Evolutionary conservation across 2,329 filamentous ascomycete genomes (phyloP), one percentile per base, ranked within the genome.

Genomic region (Verticillium tricorpus): DNA sequence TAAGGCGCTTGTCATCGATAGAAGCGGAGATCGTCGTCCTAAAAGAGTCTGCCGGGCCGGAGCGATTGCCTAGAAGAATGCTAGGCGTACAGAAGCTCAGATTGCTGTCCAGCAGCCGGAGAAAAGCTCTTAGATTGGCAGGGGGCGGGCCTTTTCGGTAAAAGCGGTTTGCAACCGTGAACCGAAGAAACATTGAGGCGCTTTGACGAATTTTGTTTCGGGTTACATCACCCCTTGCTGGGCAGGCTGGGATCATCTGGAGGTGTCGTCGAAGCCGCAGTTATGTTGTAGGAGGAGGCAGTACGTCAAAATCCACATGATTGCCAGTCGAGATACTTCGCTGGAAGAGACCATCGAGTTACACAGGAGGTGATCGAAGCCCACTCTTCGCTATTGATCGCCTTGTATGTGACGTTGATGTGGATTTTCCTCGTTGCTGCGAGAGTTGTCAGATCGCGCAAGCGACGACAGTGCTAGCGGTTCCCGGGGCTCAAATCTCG

Each of bases 21-120:
- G 70, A 69, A 70, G 66, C 68, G 67, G 67, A 68, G 73, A 74
- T 74, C 72, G 68, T 72, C 67, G 67, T 72, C 70, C 68, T 64
- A 73, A 73, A 72, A 71, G 73, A 70, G 70, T 64, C 69, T 74
- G 66, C 68, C 69, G 68, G 68, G 70, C 75, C 76, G 76, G 68
- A 69, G 62, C 19, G 67, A 66, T 65, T 70, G 71, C 68, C 75
- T 75, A 45, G 67, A 78, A 75, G 61, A 57, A 71, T 74, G 62
- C 68, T 76, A 74, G 70, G 67, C 50, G 61, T 12, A 39, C 39
- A 50, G 37, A 57, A 58, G 50, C 37, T 37, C 56, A 62, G 63
- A 58, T 60, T 60, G 60, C 63, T 62, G 40, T 62, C 62, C 22
- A 54, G 54, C 31, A 57, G 50, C 37, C 56, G 54, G 62, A 64